Evolutionary conservation across 345 rosid genomes (phyloP).

Genomic region (Hibiscus tridactylites): DNA sequence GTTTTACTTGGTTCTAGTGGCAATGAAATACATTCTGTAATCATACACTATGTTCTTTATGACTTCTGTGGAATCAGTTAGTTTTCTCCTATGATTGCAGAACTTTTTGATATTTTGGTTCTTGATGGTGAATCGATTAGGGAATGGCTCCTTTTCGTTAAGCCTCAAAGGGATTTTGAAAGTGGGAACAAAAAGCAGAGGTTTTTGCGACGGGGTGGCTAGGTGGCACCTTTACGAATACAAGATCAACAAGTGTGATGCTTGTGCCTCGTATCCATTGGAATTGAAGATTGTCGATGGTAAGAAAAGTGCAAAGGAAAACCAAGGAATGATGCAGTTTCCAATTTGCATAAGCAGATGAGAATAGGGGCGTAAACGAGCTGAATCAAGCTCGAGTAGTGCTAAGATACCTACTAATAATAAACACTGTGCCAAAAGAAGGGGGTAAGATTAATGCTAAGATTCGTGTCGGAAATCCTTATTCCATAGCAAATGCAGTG

Average conservation of each 20-base stretch:
- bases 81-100: constrained; percentile 37
- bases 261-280: constrained; percentile 85
- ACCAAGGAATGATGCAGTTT: constrained; percentile 56
- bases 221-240: constrained; percentile 99
- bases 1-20: constrained; percentile 2
- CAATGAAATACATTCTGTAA: constrained; percentile 1
- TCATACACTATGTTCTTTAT: background rate
- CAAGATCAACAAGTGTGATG: constrained; percentile 87
- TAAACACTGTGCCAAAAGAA: constrained; percentile 60
- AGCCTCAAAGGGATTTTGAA: constrained; percentile 95
- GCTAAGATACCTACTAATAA: constrained; percentile 32
- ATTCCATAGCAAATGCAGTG: constrained; percentile 32
- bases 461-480: constrained; percentile 25
- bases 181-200: constrained; percentile 98
- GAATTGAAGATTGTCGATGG: constrained; percentile 93
- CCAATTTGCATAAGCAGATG: constrained; percentile 94
- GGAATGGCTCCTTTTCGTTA: constrained; percentile 97
- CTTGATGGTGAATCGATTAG: constrained; percentile 85
- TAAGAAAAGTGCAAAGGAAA: constrained; percentile 79
- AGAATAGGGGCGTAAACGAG: too few relatives aligned
- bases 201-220: constrained; percentile 91
- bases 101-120: constrained; percentile 83
- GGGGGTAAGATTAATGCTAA: constrained; percentile 51
- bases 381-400: too few relatives aligned
- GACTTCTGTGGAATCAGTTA: constrained; percentile 6